Conservation (phyloP, 805 yeast genomes). For the Hanseniaspora clermontiae region DNA sequence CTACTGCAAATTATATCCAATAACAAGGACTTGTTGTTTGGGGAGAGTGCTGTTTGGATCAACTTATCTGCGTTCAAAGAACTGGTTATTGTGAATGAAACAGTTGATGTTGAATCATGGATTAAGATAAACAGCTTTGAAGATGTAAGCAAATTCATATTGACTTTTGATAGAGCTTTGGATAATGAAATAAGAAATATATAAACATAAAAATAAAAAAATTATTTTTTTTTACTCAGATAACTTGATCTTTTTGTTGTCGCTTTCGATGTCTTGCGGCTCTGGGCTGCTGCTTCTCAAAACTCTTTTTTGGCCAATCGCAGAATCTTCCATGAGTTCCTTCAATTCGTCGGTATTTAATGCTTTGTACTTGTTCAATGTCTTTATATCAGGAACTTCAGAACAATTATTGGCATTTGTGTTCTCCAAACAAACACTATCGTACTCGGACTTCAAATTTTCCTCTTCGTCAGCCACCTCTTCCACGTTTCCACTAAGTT, state of each 20-base stretch:
- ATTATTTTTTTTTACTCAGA: not conserved
- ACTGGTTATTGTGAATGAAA: not conserved
- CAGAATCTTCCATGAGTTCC: not conserved
- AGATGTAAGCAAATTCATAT: slow-evolving; percentile 1
- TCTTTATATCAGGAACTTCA: not conserved
- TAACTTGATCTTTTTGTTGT: not conserved
- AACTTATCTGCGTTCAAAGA: slow-evolving; percentile 2
- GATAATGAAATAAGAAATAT: not conserved
- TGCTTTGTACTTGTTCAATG: not conserved
- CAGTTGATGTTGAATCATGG: not conserved
- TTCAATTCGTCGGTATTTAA: slow-evolving; percentile 1
- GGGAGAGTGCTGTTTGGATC: not conserved
- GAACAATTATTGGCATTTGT: not conserved
- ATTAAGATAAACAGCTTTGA: not conserved
- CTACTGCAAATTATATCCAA: not conserved
- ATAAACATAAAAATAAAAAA: not conserved
- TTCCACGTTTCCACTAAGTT: not conserved
- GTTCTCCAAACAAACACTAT: not conserved
- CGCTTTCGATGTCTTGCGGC: not conserved
- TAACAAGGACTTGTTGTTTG: not conserved
- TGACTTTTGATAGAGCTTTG: not conserved
- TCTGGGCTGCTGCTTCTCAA: not conserved
- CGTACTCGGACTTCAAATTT: not conserved
- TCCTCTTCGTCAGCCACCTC: not conserved
- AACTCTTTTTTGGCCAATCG: not conserved